A percentile compares a stretch with the other conserved stretches of the same genome.
phyloP scores from a whole-genome alignment of 2,329 filamentous ascomycete species.

The Ceratocystis cacaofunesta region DNA sequence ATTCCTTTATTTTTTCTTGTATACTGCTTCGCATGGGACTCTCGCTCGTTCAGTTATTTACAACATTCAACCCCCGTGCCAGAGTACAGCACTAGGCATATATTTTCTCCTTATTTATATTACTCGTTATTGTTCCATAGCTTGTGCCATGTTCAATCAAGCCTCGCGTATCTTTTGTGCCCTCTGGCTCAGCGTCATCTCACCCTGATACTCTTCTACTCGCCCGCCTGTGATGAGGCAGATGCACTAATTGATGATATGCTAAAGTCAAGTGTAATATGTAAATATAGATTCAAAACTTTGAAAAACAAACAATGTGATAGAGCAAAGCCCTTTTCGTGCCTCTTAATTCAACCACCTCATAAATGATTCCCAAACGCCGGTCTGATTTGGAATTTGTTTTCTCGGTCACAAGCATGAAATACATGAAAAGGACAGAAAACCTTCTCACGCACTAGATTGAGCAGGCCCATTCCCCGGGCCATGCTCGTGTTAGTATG shows the following conservation, averaged over 20 bases:
- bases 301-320: neutral
- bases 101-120: constrained; percentile 8
- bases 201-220: neutral
- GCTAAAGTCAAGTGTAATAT: neutral
- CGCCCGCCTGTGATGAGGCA: too few relatives aligned
- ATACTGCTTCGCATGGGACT: constrained; percentile 7
- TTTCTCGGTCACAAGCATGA: constrained; percentile 11
- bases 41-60: neutral
- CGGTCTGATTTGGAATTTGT: constrained; percentile 2
- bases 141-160: neutral
- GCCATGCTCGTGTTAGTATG: constrained; percentile 37
- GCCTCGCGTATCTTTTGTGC: neutral
- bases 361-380: constrained; percentile 7
- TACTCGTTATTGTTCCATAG: constrained; percentile 10
- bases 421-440: neutral
- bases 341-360: neutral
- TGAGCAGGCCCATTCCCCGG: constrained; percentile 26
- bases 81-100: neutral
- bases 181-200: neutral
- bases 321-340: neutral
- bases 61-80: neutral
- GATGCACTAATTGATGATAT: too few relatives aligned
- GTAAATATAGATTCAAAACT: neutral
- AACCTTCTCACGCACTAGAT: neutral
- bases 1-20: constrained; percentile 10